phyloP scores from a whole-genome alignment of 352 stramenopile species.

The Thalassiosira delicatula region DNA sequence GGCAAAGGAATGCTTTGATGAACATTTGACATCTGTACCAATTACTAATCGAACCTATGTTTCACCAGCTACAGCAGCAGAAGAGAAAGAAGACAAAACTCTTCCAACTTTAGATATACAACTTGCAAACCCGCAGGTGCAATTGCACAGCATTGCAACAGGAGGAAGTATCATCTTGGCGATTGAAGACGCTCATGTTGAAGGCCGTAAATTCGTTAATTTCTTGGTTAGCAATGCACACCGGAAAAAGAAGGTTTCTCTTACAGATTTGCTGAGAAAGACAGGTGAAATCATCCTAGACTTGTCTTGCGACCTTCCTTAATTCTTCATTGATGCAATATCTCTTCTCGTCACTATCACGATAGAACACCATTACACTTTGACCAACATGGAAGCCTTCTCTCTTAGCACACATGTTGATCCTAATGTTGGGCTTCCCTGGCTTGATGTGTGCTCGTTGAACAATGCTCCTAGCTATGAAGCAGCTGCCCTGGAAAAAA shows the following conservation, averaged over 20 bases:
- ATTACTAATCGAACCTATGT: neutral
- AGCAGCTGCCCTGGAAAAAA: conserved; percentile 34
- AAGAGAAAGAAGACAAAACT: conserved; percentile 29
- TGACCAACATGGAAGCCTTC: conserved; percentile 70
- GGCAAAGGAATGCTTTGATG: conserved; percentile 34
- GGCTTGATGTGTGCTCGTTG: conserved; percentile 61
- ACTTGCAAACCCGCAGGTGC: conserved; percentile 72
- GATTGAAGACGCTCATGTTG: conserved; percentile 66
- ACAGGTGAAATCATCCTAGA: conserved; percentile 37
- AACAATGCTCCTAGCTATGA: neutral
- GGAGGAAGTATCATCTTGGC: conserved; percentile 69
- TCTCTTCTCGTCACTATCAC: neutral
- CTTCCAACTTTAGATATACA: conserved; percentile 69
- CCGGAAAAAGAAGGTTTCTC: conserved; percentile 43
- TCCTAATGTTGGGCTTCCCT: conserved; percentile 64
- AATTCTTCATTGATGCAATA: conserved; percentile 2
- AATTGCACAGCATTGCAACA: conserved; percentile 65
- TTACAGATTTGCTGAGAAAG: conserved; percentile 63
- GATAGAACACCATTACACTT: conserved; percentile 60
- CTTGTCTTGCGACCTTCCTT: neutral
- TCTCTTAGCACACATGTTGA: conserved; percentile 63
- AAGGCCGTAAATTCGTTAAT: conserved; percentile 67
- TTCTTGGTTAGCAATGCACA: conserved; percentile 43
- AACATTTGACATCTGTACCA: conserved; percentile 6
- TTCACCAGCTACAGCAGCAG: conserved; percentile 11